phyloP scores from a whole-genome alignment of 768 basidiomycete genomes.

The Mrakia frigida region DNA sequence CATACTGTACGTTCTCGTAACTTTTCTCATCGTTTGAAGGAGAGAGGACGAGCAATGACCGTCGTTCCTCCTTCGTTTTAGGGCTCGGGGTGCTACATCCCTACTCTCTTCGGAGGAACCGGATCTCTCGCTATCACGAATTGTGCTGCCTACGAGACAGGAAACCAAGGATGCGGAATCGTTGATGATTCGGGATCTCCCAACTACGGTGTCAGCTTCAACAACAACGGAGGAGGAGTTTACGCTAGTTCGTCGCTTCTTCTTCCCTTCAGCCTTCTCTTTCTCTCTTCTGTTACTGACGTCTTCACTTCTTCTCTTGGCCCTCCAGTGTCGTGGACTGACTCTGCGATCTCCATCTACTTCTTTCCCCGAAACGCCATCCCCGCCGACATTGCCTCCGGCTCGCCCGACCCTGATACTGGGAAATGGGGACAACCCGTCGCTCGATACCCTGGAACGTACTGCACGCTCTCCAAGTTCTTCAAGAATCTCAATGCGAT shows the following conservation, averaged over 20 bases:
- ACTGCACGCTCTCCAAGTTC: constrained; percentile 19
- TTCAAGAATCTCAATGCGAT: constrained; percentile 28
- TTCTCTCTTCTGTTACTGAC: background rate
- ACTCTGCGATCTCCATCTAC: constrained; percentile 26
- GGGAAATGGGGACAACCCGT: constrained; percentile 17
- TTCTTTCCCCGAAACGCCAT: constrained; percentile 72
- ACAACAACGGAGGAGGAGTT: constrained; percentile 75
- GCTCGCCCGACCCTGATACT: constrained; percentile 59
- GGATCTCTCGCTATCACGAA: constrained; percentile 41
- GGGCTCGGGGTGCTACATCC: constrained; percentile 43
- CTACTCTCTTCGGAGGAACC: constrained; percentile 51
- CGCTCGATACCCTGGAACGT: constrained; percentile 11
- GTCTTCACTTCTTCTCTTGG: background rate
- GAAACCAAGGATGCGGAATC: constrained; percentile 68
- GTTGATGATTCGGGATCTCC: constrained; percentile 53
- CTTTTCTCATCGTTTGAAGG: no score
- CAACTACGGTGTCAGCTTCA: constrained; percentile 76
- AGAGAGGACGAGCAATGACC: background rate
- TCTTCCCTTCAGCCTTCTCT: background rate
- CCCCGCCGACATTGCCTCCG: constrained; percentile 67
- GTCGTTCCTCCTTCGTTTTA: constrained; percentile 9
- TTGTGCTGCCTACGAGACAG: constrained; percentile 42
- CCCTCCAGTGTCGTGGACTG: constrained; percentile 20
- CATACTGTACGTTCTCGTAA: background rate
- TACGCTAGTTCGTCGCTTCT: constrained; percentile 50